These are phyloP conservation scores for Trapa incisa DNA, from an alignment of 345 rosid genomes.

Conservation along the genomic window DNA sequence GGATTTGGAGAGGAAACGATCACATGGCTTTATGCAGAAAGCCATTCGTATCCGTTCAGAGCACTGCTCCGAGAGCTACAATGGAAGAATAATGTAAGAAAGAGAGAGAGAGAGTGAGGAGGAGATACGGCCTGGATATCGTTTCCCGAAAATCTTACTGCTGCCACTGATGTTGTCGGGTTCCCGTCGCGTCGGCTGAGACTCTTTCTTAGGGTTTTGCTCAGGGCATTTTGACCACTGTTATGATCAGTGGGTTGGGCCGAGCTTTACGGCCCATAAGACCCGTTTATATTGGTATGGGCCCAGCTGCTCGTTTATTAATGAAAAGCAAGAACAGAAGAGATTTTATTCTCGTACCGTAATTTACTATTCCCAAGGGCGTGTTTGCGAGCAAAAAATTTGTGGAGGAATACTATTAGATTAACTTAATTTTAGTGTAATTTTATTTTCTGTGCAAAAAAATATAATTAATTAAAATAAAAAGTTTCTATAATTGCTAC, in stretches of 20 bases:
- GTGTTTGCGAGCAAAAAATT: too few species aligned
- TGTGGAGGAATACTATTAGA: too few species aligned
- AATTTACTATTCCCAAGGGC: too few species aligned
- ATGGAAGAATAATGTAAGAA: neutral
- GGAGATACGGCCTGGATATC: neutral
- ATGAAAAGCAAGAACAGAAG: too few species aligned
- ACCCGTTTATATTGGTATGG: neutral
- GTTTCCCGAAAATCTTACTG: neutral
- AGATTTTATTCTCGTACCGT: too few species aligned
- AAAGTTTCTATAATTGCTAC: too few species aligned
- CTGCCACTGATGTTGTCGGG: neutral
- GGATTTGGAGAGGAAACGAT: slow-evolving; percentile 13
- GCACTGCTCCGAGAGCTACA: neutral
- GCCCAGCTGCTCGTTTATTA: neutral
- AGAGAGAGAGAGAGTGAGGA: neutral
- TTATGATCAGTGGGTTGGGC: neutral
- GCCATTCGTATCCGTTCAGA: slow-evolving; percentile 6
- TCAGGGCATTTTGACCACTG: neutral
- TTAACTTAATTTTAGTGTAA: too few species aligned
- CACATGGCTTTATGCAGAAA: slow-evolving; percentile 16
- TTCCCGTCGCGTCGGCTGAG: neutral
- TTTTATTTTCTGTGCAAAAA: too few species aligned
- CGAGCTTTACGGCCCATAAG: neutral
- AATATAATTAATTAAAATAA: too few species aligned
- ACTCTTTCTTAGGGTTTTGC: neutral